A percentile compares a stretch with the other conserved stretches of the same genome.
These are phyloP conservation scores for Protomyces macrosporus DNA, from an alignment of 1,139 yeast genomes.

Conservation along the genomic window DNA sequence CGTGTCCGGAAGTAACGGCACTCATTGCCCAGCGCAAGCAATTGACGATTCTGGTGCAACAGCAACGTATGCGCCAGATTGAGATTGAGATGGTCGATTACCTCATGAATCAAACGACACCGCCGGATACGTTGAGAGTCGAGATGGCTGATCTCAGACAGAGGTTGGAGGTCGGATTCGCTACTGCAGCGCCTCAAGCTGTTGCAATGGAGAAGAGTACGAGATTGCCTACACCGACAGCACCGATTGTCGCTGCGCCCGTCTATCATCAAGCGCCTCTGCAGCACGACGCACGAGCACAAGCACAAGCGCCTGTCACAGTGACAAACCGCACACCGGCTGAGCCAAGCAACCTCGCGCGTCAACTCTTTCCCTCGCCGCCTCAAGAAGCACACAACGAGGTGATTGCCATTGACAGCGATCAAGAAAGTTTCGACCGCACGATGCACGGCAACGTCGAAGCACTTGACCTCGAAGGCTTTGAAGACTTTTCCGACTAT, in stretches of 20 bases:
- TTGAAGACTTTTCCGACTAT: neutral
- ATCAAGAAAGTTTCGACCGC: constrained; percentile 1
- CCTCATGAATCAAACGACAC: neutral
- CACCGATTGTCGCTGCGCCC: neutral
- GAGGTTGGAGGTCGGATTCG: neutral
- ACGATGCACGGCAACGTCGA: neutral
- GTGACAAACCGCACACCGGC: neutral
- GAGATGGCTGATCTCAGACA: neutral
- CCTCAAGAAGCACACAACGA: neutral
- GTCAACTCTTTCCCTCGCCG: constrained; percentile 1
- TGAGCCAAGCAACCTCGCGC: neutral
- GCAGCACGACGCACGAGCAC: neutral
- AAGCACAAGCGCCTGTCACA: neutral
- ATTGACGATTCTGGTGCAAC: neutral
- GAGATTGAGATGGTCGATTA: neutral
- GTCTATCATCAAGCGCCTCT: neutral
- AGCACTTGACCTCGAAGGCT: neutral
- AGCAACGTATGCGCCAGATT: neutral
- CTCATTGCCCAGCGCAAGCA: neutral
- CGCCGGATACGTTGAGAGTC: neutral
- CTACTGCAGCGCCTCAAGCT: neutral
- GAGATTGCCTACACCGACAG: neutral
- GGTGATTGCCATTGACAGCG: constrained; percentile 8
- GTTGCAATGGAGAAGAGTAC: neutral
- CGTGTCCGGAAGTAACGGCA: neutral